Base-by-base conservation (phyloP, 805 yeast genomes). In the Grigorovia humatica region DNA sequence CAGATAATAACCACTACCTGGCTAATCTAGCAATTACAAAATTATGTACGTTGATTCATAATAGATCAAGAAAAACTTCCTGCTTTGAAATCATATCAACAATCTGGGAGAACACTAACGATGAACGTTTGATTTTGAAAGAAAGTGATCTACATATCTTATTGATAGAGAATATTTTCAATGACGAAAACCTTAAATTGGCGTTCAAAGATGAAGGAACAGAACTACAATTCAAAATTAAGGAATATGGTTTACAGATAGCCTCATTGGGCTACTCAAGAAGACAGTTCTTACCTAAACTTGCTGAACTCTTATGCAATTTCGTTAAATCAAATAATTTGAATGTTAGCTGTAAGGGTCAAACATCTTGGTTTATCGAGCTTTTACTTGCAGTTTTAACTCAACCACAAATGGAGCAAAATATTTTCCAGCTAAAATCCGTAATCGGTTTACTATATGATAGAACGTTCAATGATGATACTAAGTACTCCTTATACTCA, bases 211-310 rank as follows among this genome's bases (percentile, higher is more conserved):
- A 55, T 51, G 1, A 56, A 72, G 18, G 61, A 67, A 11, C 61
- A 57, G 7, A 53, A 13, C 47, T 48, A 20, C 53, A 51, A 4
- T 7, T 20, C 6, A 48, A 42, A 54, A 0, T 60, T 53, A 18
- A 48, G 41, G 29, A 55, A 51, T 18, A 71, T 49, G 72, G 78
- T 1, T 47, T 57, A 13, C 73, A 78, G 1, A 71, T 83, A 2
- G 68, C 82, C 30, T 57, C 60, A 1, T 74, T 76, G 46, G 69
- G 87, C 0, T 73, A 62, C 50, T 82, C 86, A 0, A 76, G 96
- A 65, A 78, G 95, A 57, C 74, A 85, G 2, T 67, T 89, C 8
- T 66, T 88, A 23, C 90, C 96, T 0, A 58, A 74, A 0, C 62
- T 89, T 11, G 72, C 85, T 9, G 64, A 64, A 29, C 61, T 70